phyloP scores from a whole-genome alignment of 495 filamentous ascomycete genomes.

The Aspergillus biplanus region DNA sequence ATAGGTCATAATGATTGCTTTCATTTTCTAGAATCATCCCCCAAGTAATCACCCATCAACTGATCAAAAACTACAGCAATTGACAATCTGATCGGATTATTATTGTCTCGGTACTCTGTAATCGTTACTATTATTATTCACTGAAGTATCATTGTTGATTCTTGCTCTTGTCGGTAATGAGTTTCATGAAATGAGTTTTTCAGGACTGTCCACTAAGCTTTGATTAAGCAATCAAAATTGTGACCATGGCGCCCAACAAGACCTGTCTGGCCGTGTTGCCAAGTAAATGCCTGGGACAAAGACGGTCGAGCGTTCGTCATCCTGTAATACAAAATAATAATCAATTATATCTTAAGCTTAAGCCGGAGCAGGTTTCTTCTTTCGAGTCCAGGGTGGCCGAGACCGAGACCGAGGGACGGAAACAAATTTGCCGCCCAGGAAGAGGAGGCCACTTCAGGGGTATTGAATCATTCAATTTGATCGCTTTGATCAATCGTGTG shows the following conservation, averaged over 20 bases:
- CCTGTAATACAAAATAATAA: not conserved
- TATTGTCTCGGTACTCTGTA: not conserved
- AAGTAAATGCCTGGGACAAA: constrained; percentile 9
- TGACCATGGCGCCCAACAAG: constrained; percentile 19
- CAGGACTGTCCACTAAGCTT: constrained; percentile 17
- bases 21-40: too few species aligned
- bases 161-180: too few species aligned
- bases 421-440: not conserved
- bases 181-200: too few species aligned
- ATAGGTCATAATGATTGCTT: not conserved
- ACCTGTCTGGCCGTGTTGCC: constrained; percentile 17
- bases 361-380: constrained; percentile 4
- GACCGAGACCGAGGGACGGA: not conserved
- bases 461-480: too few species aligned
- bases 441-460: too few species aligned
- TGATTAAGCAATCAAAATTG: constrained; percentile 28
- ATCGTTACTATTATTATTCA: not conserved
- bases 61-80: too few species aligned
- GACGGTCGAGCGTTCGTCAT: constrained; percentile 1
- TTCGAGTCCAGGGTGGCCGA: not conserved
- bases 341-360: not conserved
- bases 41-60: too few species aligned
- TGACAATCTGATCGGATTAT: not conserved
- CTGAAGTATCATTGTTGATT: not conserved
- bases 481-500: too few species aligned